Conservation (phyloP, 1,284 basidiomycete species). For the Pulchroboletus neoregius region DNA sequence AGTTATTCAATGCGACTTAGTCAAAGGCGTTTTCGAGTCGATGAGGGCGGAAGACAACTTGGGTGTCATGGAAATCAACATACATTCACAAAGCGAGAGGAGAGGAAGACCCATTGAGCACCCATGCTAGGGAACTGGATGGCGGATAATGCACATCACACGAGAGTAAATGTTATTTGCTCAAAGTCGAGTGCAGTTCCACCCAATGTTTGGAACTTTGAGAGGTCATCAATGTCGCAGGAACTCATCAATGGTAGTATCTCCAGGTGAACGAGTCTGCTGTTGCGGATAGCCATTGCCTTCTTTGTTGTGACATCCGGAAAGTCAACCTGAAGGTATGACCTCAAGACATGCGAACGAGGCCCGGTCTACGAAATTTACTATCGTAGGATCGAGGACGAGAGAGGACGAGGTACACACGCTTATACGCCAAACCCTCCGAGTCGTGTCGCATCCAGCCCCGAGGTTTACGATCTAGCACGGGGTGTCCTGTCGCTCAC, state of each 20-base stretch:
- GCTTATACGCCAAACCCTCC: conserved; percentile 86
- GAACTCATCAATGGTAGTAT: conserved; percentile 41
- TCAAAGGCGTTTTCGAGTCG: no score
- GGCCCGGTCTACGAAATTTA: conserved; percentile 46
- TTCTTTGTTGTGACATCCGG: conserved; percentile 79
- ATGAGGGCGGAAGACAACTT: no score
- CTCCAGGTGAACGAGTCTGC: conserved; percentile 42
- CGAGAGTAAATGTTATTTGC: conserved; percentile 68
- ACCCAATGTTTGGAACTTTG: conserved; percentile 48
- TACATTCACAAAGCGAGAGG: no score
- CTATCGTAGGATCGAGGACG: conserved; percentile 1
- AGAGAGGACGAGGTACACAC: conserved; percentile 45
- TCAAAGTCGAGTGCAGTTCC: conserved; percentile 63
- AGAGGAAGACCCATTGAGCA: conserved; percentile 26
- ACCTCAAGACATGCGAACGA: conserved; percentile 42
- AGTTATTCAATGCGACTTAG: no score
- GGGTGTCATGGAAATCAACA: no score
- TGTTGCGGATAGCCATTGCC: conserved; percentile 75
- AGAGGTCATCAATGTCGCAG: not conserved
- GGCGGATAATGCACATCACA: conserved; percentile 66
- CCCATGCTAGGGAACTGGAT: conserved; percentile 38
- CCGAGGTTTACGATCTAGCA: conserved; percentile 31
- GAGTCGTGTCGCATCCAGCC: conserved; percentile 49
- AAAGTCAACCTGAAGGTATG: conserved; percentile 90
- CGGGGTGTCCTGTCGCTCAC: conserved; percentile 18